Evolutionary conservation across 2,329 filamentous ascomycete species (phyloP).

Genomic region (Calonectria leucothoes): DNA sequence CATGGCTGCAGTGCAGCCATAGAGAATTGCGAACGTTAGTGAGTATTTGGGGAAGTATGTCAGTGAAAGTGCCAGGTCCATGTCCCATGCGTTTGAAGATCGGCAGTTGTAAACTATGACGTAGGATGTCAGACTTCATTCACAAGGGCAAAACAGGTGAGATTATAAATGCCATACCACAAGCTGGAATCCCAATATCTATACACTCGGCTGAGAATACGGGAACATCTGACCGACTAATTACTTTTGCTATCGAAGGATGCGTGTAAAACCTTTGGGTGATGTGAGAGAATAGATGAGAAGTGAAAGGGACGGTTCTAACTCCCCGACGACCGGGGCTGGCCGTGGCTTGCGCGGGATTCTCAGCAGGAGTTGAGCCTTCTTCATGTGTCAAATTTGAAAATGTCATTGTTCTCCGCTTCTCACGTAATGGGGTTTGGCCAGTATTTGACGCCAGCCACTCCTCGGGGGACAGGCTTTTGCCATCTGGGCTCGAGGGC

Average conservation of each 20-base stretch:
- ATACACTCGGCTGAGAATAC: neutral
- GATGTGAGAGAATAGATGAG: neutral
- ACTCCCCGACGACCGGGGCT: neutral
- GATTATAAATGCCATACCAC: neutral
- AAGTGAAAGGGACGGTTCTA: slow-evolving; percentile 10
- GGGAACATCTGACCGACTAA: slow-evolving; percentile 9
- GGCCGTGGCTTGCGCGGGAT: neutral
- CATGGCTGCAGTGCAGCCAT: slow-evolving; percentile 3
- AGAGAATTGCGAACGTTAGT: slow-evolving; percentile 11
- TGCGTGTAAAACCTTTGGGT: neutral
- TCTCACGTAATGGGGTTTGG: neutral
- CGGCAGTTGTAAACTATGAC: slow-evolving; percentile 16
- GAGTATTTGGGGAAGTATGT: slow-evolving; percentile 7
- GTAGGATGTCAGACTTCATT: too few relatives aligned
- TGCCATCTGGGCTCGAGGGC: neutral
- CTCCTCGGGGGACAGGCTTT: neutral
- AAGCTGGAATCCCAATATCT: neutral
- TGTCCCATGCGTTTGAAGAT: slow-evolving; percentile 18
- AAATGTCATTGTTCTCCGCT: neutral
- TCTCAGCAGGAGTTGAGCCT: neutral
- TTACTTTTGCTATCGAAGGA: neutral
- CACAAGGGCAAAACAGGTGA: too few relatives aligned
- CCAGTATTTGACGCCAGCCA: neutral
- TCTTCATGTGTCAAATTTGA: neutral
- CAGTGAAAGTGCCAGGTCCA: slow-evolving; percentile 12